These are phyloP conservation scores for Apiotrichum gracile DNA, from an alignment of 1,284 basidiomycete genomes.

Conservation along the genomic window DNA sequence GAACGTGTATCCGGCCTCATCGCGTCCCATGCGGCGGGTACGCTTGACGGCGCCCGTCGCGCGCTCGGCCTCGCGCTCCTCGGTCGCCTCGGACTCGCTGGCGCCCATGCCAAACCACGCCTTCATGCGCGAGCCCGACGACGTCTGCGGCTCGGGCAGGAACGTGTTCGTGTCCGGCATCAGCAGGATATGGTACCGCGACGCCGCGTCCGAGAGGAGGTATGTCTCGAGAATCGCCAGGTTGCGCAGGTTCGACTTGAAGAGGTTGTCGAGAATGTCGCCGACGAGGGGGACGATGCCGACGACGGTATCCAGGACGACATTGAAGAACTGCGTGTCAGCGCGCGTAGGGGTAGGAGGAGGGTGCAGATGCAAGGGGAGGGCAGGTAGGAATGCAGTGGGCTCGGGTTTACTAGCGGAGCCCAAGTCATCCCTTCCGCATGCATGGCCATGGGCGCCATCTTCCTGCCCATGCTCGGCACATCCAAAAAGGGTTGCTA, in stretches of 20 bases:
- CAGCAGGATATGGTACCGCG: constrained; percentile 42
- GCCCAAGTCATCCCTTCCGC: too few species aligned
- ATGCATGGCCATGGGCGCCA: too few species aligned
- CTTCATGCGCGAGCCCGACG: constrained; percentile 1
- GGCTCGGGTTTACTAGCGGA: too few species aligned
- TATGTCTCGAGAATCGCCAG: constrained; percentile 39
- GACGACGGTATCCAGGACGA: constrained; percentile 39
- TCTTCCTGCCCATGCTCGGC: not conserved
- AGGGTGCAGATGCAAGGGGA: not conserved
- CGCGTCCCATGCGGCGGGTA: constrained; percentile 39
- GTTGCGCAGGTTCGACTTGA: constrained; percentile 47
- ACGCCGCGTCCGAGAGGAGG: constrained; percentile 28
- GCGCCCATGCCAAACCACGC: constrained; percentile 14
- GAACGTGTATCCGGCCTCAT: constrained; percentile 29
- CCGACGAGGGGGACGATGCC: constrained; percentile 45
- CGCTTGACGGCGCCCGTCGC: constrained; percentile 26
- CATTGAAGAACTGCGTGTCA: constrained; percentile 32
- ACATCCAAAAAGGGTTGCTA: too few species aligned
- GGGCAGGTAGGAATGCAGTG: too few species aligned
- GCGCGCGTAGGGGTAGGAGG: not conserved
- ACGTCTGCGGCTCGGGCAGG: constrained; percentile 30
- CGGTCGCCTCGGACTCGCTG: constrained; percentile 3
- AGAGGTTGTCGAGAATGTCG: constrained; percentile 47
- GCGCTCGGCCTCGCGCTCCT: constrained; percentile 27
- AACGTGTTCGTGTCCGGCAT: constrained; percentile 43